Percentiles rank a stretch among this genome's conserved stretches.
Evolutionary conservation across 1,284 basidiomycete species (phyloP).

Genomic region (Lentinula novae-zelandiae): DNA sequence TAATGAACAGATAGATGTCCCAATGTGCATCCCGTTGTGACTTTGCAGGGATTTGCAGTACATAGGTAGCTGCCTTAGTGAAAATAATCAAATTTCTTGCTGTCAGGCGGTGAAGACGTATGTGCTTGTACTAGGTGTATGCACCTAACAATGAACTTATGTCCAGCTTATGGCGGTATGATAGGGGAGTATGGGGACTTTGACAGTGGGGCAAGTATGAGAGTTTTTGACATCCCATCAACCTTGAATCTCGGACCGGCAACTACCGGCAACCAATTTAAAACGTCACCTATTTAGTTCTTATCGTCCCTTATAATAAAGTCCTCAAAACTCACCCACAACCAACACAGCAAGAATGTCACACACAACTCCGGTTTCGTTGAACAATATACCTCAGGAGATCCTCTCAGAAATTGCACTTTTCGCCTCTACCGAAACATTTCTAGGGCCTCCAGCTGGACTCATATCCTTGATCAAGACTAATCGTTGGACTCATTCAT

Average conservation of each 20-base stretch:
- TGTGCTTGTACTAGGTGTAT: too few relatives aligned
- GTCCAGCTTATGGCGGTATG: too few relatives aligned
- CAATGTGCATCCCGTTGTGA: too few relatives aligned
- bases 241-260: neutral
- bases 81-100: too few relatives aligned
- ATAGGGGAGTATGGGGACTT: too few relatives aligned
- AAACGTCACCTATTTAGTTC: neutral
- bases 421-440: constrained; percentile 42
- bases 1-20: too few relatives aligned
- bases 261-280: neutral
- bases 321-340: neutral
- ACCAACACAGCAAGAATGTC: constrained; percentile 13
- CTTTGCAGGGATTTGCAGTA: too few relatives aligned
- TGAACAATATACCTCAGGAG: constrained; percentile 56
- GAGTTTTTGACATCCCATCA: neutral
- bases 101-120: too few relatives aligned
- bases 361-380: constrained; percentile 23
- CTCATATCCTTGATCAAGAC: constrained; percentile 53
- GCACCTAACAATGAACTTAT: too few relatives aligned
- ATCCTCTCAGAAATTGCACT: constrained; percentile 69
- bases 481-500: constrained; percentile 47
- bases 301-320: neutral
- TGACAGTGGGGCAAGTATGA: too few relatives aligned
- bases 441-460: constrained; percentile 50
- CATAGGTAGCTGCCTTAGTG: too few relatives aligned